These are phyloP conservation scores for Fusarium udum DNA, from an alignment of 2,329 filamentous ascomycete species.

Conservation along the genomic window DNA sequence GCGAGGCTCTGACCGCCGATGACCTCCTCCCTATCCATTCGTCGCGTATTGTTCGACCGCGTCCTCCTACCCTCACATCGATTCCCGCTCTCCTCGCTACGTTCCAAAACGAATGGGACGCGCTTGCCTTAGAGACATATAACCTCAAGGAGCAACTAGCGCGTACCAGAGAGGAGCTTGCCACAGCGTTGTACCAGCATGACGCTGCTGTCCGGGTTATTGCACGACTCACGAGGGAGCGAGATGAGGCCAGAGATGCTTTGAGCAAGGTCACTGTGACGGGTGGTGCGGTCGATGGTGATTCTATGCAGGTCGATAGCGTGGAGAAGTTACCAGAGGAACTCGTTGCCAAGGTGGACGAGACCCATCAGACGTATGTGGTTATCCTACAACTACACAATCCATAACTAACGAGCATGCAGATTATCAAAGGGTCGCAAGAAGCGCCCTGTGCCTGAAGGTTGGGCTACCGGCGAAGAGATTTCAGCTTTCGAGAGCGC, in stretches of 20 bases:
- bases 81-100: conserved; percentile 93
- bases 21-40: conserved; percentile 91
- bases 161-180: conserved; percentile 91
- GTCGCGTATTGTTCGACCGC: conserved; percentile 82
- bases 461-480: conserved; percentile 81
- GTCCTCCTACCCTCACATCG: conserved; percentile 92
- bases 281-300: conserved; percentile 66
- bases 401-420: conserved; percentile 21
- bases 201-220: conserved; percentile 97
- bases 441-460: conserved; percentile 86
- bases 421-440: conserved; percentile 89
- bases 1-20: conserved; percentile 82
- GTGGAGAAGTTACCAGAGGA: conserved; percentile 77
- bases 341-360: conserved; percentile 77
- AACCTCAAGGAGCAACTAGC: conserved; percentile 88
- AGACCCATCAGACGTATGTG: conserved; percentile 80
- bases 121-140: conserved; percentile 89
- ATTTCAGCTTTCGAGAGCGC: conserved; percentile 63
- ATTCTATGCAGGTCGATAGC: conserved; percentile 91
- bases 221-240: conserved; percentile 86
- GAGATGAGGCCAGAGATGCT: conserved; percentile 91
- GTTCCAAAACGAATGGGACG: conserved; percentile 99
- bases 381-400: not conserved
- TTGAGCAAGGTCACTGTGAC: conserved; percentile 85
- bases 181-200: conserved; percentile 93